Evolutionary conservation across 306 rosid species (phyloP).

Genomic region (Glycine soja): DNA sequence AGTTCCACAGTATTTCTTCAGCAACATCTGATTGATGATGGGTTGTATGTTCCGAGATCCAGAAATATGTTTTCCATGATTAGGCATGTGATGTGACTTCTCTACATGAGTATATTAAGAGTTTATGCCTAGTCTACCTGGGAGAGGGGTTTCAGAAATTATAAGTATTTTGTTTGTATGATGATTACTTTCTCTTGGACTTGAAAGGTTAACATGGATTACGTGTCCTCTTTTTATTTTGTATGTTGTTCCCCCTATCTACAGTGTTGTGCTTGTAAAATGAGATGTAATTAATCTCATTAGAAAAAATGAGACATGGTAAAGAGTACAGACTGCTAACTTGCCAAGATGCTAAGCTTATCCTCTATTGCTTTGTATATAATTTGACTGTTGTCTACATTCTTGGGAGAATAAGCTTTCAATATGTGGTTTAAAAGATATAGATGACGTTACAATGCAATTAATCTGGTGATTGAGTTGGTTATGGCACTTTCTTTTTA

Average conservation of each 20-base stretch:
- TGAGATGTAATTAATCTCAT: constrained; percentile 1
- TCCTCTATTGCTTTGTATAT: constrained; percentile 7
- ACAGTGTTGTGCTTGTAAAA: not conserved
- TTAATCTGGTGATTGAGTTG: too few species aligned
- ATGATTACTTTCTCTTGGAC: not conserved
- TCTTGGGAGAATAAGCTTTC: not conserved
- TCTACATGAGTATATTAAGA: not conserved
- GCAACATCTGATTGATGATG: constrained; percentile 21
- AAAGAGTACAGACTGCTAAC: too few species aligned
- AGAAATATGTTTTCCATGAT: constrained; percentile 19
- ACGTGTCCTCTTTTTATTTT: constrained; percentile 9
- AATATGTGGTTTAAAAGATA: not conserved
- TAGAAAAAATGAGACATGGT: constrained; percentile 19
- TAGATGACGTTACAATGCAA: too few species aligned
- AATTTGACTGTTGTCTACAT: too few species aligned
- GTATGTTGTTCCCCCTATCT: too few species aligned
- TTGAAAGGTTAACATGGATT: constrained; percentile 32
- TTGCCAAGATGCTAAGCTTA: constrained; percentile 15
- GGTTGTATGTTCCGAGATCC: constrained; percentile 27
- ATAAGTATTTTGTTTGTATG: not conserved
- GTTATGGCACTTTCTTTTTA: too few species aligned
- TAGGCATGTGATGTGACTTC: constrained; percentile 28
- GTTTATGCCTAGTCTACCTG: constrained; percentile 25
- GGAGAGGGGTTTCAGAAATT: constrained; percentile 35
- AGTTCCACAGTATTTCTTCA: not conserved